Evolutionary conservation across 2,329 filamentous ascomycete genomes (phyloP).

Genomic region (Pseudocercospora macadamiae): DNA sequence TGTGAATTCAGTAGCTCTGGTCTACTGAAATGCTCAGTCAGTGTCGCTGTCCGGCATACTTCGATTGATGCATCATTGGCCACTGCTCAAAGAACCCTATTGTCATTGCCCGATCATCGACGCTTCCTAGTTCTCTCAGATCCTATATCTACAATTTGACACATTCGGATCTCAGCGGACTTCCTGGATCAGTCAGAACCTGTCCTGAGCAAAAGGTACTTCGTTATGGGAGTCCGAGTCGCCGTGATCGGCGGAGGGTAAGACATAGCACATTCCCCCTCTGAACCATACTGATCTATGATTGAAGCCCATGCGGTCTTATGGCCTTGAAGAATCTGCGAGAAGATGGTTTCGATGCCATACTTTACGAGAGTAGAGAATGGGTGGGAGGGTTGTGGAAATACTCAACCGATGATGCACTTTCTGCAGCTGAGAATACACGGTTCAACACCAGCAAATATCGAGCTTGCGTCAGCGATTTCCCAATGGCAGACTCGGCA

Average conservation of each 20-base stretch:
- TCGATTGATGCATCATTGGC: too few relatives aligned
- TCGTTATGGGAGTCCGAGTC: background rate
- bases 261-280: background rate
- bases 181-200: background rate
- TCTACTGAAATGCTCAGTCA: too few relatives aligned
- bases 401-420: constrained; percentile 39
- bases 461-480: constrained; percentile 47
- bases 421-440: constrained; percentile 32
- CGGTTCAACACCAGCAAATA: constrained; percentile 45
- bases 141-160: too few relatives aligned
- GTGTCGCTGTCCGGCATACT: too few relatives aligned
- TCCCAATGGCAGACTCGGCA: constrained; percentile 47
- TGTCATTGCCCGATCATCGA: too few relatives aligned
- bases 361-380: constrained; percentile 42
- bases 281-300: background rate
- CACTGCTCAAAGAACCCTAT: too few relatives aligned
- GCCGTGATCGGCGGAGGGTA: constrained; percentile 15
- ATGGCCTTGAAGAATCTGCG: constrained; percentile 42
- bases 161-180: too few relatives aligned
- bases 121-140: too few relatives aligned
- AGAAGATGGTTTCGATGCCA: constrained; percentile 48
- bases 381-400: constrained; percentile 51
- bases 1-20: too few relatives aligned
- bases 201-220: background rate
- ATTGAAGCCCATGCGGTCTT: constrained; percentile 8